phyloP scores from a whole-genome alignment of 192 early-diverging fungal genomes.

The Chytriomyces confervae region DNA sequence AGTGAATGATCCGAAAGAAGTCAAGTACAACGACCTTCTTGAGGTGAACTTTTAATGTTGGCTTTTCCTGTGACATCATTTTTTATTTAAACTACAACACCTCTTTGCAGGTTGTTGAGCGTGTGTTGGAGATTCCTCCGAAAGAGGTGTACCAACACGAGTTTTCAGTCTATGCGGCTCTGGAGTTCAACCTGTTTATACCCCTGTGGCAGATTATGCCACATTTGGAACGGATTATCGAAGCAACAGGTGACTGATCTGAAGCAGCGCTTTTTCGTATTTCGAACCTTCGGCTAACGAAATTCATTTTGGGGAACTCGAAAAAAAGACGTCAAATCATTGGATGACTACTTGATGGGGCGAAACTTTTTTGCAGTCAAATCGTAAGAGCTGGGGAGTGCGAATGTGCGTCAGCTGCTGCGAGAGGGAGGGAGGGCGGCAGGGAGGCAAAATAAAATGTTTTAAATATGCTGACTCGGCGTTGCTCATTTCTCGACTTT shows the following conservation, averaged over 20 bases:
- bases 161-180: constrained; percentile 86
- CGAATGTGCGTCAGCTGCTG: background rate
- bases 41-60: constrained; percentile 45
- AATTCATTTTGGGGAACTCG: background rate
- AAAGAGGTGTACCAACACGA: constrained; percentile 87
- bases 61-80: background rate
- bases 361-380: constrained; percentile 8
- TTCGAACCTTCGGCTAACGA: background rate
- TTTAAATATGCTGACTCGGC: too few relatives aligned
- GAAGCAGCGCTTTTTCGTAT: background rate
- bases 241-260: constrained; percentile 38
- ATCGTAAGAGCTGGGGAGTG: background rate
- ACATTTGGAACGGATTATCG: constrained; percentile 86
- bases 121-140: constrained; percentile 73
- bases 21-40: constrained; percentile 63
- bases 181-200: constrained; percentile 91
- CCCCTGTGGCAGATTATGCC: constrained; percentile 89
- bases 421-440: too few relatives aligned
- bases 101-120: constrained; percentile 64
- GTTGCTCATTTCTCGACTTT: too few relatives aligned
- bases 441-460: too few relatives aligned
- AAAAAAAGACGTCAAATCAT: background rate
- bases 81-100: background rate
- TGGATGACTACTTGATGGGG: constrained; percentile 13
- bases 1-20: constrained; percentile 84